Evolutionary conservation across 352 stramenopile genomes (phyloP).

Genomic region (Pythium grandisporangium): DNA sequence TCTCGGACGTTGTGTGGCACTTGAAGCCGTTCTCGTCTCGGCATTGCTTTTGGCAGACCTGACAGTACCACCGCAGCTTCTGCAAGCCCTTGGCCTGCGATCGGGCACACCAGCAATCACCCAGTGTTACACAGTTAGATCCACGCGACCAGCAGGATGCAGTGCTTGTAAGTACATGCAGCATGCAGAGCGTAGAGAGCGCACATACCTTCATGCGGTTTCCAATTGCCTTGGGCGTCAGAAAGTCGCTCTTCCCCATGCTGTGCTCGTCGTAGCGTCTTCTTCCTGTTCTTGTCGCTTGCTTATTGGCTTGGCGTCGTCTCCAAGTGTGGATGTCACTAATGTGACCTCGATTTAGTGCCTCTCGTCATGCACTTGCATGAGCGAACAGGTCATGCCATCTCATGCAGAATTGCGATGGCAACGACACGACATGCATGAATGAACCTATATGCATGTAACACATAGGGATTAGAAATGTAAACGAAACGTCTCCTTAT

Average conservation of each 20-base stretch:
- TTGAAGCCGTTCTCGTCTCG: constrained; percentile 99
- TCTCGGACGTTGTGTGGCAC: constrained; percentile 96
- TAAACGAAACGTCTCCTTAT: too few species aligned
- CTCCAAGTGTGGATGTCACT: not conserved
- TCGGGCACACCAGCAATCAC: not conserved
- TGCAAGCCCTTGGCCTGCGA: constrained; percentile 93
- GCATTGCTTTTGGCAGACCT: constrained; percentile 99
- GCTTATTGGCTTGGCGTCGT: not conserved
- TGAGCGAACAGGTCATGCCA: too few species aligned
- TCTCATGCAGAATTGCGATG: too few species aligned
- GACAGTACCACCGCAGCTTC: constrained; percentile 98
- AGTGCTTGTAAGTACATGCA: too few species aligned
- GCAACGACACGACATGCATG: too few species aligned
- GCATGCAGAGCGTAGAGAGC: too few species aligned
- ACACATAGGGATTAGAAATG: too few species aligned
- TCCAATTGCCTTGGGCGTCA: constrained; percentile 79
- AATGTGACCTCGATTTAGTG: too few species aligned
- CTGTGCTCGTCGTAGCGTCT: not conserved
- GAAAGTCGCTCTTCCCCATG: constrained; percentile 84
- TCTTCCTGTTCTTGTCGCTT: not conserved
- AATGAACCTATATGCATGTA: too few species aligned
- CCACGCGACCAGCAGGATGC: not conserved
- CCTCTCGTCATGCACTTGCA: too few species aligned
- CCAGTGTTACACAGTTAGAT: not conserved
- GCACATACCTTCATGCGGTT: constrained; percentile 76